Conservation (phyloP, 129 eudicot genomes). For the Tanacetum coccineum region DNA sequence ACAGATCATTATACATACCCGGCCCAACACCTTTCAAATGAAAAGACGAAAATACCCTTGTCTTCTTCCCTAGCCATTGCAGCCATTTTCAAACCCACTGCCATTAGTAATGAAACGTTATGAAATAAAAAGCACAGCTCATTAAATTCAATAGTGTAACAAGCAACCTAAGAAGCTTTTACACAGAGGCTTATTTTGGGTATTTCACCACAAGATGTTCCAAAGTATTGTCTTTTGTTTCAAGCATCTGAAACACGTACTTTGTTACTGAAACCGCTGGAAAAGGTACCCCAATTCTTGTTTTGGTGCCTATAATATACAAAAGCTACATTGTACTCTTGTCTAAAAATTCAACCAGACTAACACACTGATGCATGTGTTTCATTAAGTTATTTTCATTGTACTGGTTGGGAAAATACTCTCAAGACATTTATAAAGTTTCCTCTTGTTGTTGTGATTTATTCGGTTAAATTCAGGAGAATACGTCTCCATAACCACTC, state of each 20-base stretch:
- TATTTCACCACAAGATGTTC: conserved; percentile 45
- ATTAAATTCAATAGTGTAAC: conserved; percentile 64
- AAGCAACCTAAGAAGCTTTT: conserved; percentile 56
- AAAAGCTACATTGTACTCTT: too few relatives aligned
- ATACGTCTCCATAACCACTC: conserved; percentile 31
- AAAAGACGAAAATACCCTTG: too few relatives aligned
- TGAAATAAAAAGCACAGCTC: conserved; percentile 70
- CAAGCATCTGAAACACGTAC: conserved; percentile 77
- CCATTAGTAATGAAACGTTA: too few relatives aligned
- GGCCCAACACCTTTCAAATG: too few relatives aligned
- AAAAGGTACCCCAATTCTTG: conserved; percentile 40
- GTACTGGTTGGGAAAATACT: not conserved
- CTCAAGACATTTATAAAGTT: not conserved
- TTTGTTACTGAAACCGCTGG: conserved; percentile 50
- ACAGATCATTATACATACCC: too few relatives aligned
- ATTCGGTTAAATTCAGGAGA: conserved; percentile 37
- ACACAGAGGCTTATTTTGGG: conserved; percentile 79
- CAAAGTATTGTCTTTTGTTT: conserved; percentile 79
- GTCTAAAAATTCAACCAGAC: not conserved
- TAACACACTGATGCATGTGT: not conserved
- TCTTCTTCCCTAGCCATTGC: too few relatives aligned
- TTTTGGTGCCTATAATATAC: not conserved
- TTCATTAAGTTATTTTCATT: not conserved
- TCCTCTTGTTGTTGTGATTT: not conserved
- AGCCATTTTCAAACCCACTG: too few relatives aligned